phyloP scores from a whole-genome alignment of 169 alveolate genomes.

The Cryptosporidium bovis region DNA sequence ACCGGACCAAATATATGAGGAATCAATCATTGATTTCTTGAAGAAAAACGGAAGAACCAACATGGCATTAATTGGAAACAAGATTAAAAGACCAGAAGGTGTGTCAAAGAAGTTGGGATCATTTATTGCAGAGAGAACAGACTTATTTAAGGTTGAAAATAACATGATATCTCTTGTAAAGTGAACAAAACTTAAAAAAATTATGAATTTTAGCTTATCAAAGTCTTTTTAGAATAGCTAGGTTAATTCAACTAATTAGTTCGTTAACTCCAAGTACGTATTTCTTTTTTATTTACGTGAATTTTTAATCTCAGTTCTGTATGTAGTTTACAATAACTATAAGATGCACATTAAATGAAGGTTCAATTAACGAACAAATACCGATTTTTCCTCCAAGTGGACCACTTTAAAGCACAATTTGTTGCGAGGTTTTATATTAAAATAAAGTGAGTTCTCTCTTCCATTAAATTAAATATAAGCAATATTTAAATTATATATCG shows the following conservation, averaged over 20 bases:
- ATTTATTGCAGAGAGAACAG: conserved; percentile 80
- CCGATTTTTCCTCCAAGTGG: no score
- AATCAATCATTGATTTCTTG: conserved; percentile 80
- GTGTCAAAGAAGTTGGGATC: conserved; percentile 82
- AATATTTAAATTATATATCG: no score
- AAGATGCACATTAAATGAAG: no score
- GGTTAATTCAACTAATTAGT: conserved; percentile 45
- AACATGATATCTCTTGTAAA: conserved; percentile 76
- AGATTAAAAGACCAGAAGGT: conserved; percentile 85
- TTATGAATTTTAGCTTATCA: no score
- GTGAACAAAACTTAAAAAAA: neutral
- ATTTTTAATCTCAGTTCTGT: neutral
- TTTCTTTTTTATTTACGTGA: conserved; percentile 1
- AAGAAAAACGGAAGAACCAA: conserved; percentile 86
- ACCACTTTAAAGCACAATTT: no score
- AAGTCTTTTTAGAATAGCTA: neutral
- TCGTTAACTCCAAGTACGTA: conserved; percentile 10
- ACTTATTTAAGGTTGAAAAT: conserved; percentile 79
- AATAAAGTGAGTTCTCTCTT: neutral
- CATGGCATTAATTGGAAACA: conserved; percentile 82
- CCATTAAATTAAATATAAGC: neutral
- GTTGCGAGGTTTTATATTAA: no score
- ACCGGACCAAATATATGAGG: conserved; percentile 77
- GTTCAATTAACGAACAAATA: no score
- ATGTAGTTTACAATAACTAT: no score